phyloP scores from a whole-genome alignment of 1,139 yeast species.

The Pichia terricola region DNA sequence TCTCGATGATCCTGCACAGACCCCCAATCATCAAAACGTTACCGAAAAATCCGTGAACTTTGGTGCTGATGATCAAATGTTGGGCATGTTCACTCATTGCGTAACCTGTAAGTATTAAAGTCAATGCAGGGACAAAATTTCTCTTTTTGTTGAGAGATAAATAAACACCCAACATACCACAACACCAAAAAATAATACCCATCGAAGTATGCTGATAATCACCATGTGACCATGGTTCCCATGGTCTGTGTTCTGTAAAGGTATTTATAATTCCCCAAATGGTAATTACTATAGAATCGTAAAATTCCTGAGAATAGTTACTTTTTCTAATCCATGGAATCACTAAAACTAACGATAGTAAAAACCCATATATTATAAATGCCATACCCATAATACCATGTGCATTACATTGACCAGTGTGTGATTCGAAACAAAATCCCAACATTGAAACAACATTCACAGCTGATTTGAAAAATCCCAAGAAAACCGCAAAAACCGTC shows the following conservation, averaged over 20 bases:
- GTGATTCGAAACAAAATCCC: constrained; percentile 68
- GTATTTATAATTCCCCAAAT: constrained; percentile 90
- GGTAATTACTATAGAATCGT: constrained; percentile 72
- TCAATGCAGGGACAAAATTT: constrained; percentile 69
- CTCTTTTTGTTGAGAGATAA: constrained; percentile 58
- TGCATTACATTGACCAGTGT: constrained; percentile 91
- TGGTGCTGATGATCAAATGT: constrained; percentile 62
- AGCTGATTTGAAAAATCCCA: constrained; percentile 63
- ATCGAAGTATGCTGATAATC: constrained; percentile 90
- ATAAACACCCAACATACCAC: constrained; percentile 78
- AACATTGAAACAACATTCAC: constrained; percentile 77
- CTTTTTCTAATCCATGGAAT: constrained; percentile 56
- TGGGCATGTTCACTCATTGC: constrained; percentile 90
- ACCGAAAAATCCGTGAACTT: constrained; percentile 84
- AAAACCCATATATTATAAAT: constrained; percentile 68
- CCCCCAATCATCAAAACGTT: constrained; percentile 74
- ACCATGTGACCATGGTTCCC: constrained; percentile 90
- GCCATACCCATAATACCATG: constrained; percentile 96
- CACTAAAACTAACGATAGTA: constrained; percentile 56
- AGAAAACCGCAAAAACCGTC: constrained; percentile 37
- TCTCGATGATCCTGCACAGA: constrained; percentile 61
- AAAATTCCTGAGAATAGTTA: constrained; percentile 67
- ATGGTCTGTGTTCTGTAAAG: constrained; percentile 81
- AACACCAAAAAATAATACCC: constrained; percentile 97
- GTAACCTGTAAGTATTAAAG: constrained; percentile 83